A percentile compares a stretch with the other conserved stretches of the same genome.
Conservation (phyloP, 805 yeast genomes). For the Candida xyloterini region DNA sequence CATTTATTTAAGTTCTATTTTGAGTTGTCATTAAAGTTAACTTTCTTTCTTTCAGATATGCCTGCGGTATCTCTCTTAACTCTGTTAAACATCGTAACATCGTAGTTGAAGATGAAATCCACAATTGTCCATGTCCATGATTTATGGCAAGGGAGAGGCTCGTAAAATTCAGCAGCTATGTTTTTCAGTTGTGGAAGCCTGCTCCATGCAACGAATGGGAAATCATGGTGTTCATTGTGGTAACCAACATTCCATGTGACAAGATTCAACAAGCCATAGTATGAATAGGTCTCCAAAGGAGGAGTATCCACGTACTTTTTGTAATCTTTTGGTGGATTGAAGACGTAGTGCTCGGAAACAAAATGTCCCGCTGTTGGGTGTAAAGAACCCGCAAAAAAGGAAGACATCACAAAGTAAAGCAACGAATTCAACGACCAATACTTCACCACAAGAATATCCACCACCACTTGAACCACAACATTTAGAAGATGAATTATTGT, state of each 20-base stretch:
- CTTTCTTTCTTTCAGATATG: constrained; percentile 31
- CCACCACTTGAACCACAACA: constrained; percentile 53
- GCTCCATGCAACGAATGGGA: constrained; percentile 92
- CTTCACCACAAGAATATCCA: constrained; percentile 56
- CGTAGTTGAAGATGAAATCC: constrained; percentile 65
- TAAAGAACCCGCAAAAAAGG: constrained; percentile 85
- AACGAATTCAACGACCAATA: constrained; percentile 64
- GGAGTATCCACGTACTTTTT: constrained; percentile 37
- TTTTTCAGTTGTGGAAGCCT: constrained; percentile 59
- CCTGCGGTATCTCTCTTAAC: constrained; percentile 59
- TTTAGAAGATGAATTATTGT: constrained; percentile 74
- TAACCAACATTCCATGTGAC: constrained; percentile 92
- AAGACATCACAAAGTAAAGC: constrained; percentile 65
- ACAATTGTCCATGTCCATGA: constrained; percentile 78
- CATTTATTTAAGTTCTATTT: constrained; percentile 11
- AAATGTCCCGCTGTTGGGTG: constrained; percentile 96
- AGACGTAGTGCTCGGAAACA: constrained; percentile 88
- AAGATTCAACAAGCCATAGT: constrained; percentile 75
- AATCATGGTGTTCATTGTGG: constrained; percentile 94
- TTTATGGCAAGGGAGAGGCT: constrained; percentile 69
- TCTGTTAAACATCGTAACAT: constrained; percentile 74
- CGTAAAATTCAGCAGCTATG: constrained; percentile 79
- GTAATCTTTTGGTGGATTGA: constrained; percentile 48
- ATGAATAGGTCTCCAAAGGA: constrained; percentile 82
- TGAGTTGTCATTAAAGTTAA: constrained; percentile 34